Conservation (phyloP, 2,329 filamentous ascomycete genomes). For the Cladorrhinum sp. region DNA sequence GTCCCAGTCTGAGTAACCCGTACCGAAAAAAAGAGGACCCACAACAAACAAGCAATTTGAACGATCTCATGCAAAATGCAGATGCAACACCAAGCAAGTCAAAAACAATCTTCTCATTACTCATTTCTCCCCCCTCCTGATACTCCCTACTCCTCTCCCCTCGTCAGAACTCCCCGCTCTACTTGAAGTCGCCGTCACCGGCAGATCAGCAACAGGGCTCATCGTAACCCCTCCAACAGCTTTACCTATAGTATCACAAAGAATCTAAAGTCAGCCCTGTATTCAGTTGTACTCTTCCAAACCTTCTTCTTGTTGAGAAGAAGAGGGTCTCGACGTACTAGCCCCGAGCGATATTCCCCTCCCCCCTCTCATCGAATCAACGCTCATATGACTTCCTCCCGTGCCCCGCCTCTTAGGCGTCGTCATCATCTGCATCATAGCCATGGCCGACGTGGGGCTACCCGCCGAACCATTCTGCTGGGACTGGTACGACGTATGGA, state of each 20-base stretch:
- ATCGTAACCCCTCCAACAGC: conserved; percentile 23
- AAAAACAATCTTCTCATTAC: not conserved
- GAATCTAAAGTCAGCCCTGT: not conserved
- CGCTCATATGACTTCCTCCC: conserved; percentile 17
- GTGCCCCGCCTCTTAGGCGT: conserved; percentile 14
- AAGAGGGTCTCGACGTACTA: conserved; percentile 13
- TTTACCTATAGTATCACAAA: conserved; percentile 7
- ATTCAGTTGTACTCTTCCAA: not conserved
- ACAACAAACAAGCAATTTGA: too few species aligned
- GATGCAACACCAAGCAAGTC: not conserved
- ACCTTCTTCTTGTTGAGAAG: not conserved
- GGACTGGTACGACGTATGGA: not conserved
- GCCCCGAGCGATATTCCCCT: conserved; percentile 24
- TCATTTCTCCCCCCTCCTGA: not conserved
- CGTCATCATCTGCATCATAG: not conserved
- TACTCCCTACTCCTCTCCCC: not conserved
- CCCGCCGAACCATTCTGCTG: not conserved
- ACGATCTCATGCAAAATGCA: not conserved
- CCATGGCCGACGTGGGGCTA: not conserved
- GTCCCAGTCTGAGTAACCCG: too few species aligned
- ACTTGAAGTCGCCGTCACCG: not conserved
- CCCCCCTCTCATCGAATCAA: conserved; percentile 23
- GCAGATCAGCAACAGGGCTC: conserved; percentile 10
- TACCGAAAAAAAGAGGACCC: too few species aligned
- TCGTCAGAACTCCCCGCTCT: not conserved